These are phyloP conservation scores for Westerdykella sp. DNA, from an alignment of 2,329 filamentous ascomycete species.

Conservation along the genomic window DNA sequence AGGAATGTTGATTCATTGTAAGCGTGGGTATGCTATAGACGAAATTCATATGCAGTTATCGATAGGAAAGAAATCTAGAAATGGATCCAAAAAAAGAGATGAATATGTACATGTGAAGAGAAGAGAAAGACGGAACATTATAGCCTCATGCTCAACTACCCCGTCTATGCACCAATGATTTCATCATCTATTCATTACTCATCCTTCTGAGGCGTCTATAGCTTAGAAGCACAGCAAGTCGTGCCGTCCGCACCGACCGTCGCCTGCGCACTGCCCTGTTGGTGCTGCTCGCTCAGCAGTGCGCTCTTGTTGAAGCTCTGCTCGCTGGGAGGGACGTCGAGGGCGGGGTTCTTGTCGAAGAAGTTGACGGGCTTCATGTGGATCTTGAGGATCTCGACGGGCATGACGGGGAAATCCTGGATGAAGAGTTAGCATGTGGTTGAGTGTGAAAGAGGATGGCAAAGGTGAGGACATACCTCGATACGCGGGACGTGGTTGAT, in stretches of 20 bases:
- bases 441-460: not conserved
- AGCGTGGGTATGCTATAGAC: too few species aligned
- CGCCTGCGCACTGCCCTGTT: conserved; percentile 32
- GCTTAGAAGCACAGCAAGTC: conserved; percentile 36
- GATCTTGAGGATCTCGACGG: conserved; percentile 53
- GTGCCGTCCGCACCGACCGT: conserved; percentile 32
- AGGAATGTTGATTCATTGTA: too few species aligned
- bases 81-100: too few species aligned
- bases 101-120: too few species aligned
- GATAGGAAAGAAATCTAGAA: too few species aligned
- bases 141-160: too few species aligned
- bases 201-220: conserved; percentile 4
- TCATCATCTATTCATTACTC: not conserved
- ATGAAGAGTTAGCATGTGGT: conserved; percentile 1
- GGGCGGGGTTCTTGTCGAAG: conserved; percentile 52
- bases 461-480: conserved; percentile 29
- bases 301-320: conserved; percentile 44
- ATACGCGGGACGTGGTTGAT: conserved; percentile 52
- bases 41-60: too few species aligned
- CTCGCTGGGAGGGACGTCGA: conserved; percentile 52
- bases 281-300: conserved; percentile 33
- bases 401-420: conserved; percentile 54
- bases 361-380: conserved; percentile 55
- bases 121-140: too few species aligned
- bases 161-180: too few species aligned